These are phyloP conservation scores for Coprinopsis sp. DNA, from an alignment of 768 basidiomycete genomes.

Conservation along the genomic window DNA sequence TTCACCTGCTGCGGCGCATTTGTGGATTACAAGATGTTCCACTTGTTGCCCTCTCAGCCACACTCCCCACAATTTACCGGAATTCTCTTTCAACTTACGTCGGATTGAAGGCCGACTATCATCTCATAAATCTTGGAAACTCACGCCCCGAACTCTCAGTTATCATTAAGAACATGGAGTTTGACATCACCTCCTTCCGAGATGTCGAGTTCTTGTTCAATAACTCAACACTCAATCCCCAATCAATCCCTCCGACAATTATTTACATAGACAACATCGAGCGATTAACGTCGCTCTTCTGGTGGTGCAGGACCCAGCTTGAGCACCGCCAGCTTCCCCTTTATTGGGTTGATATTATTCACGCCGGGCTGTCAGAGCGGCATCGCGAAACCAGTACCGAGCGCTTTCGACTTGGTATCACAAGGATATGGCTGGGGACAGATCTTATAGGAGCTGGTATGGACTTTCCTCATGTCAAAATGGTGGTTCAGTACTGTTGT, in stretches of 20 bases:
- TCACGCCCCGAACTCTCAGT: constrained; percentile 18
- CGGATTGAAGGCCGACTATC: constrained; percentile 12
- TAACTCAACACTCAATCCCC: not conserved
- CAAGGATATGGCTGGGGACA: constrained; percentile 14
- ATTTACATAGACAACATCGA: constrained; percentile 17
- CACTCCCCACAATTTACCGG: constrained; percentile 13
- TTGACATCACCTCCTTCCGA: constrained; percentile 12
- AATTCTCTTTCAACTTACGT: not conserved
- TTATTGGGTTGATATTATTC: constrained; percentile 16
- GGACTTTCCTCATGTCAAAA: constrained; percentile 14
- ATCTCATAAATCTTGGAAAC: constrained; percentile 18
- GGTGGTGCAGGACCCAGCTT: constrained; percentile 14
- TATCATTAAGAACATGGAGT: constrained; percentile 14
- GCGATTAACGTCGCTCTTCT: constrained; percentile 18
- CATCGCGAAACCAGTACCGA: constrained; percentile 15
- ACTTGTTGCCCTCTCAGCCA: constrained; percentile 14
- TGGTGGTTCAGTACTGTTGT: constrained; percentile 15
- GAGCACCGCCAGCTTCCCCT: constrained; percentile 7
- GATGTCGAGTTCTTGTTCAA: constrained; percentile 19
- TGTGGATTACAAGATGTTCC: constrained; percentile 10
- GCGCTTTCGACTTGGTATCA: constrained; percentile 12
- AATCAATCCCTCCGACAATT: constrained; percentile 10
- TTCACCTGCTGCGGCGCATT: constrained; percentile 12
- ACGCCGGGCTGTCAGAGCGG: constrained; percentile 16
- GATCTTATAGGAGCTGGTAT: constrained; percentile 21